phyloP scores from a whole-genome alignment of 768 basidiomycete species.

The Pleurotus platypus region DNA sequence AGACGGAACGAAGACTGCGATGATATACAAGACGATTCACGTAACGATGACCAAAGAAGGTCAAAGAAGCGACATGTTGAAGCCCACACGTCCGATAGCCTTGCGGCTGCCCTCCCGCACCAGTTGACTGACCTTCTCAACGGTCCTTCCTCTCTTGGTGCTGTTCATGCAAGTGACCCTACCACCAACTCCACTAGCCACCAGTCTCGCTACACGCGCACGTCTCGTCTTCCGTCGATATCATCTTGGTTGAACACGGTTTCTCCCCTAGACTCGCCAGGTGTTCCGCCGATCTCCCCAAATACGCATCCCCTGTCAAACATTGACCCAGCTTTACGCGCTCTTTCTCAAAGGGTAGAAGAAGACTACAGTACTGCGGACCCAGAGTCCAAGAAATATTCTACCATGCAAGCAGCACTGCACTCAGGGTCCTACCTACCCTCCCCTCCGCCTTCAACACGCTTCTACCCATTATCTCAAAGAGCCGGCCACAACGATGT shows the following conservation, averaged over 20 bases:
- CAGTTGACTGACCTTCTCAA: background rate
- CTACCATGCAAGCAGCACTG: background rate
- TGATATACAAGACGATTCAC: background rate
- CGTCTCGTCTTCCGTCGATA: constrained; percentile 56
- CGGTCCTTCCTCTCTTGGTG: background rate
- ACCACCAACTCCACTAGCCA: constrained; percentile 7
- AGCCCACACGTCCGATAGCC: background rate
- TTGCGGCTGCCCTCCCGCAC: background rate
- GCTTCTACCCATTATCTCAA: constrained; percentile 34
- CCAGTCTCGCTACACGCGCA: constrained; percentile 10
- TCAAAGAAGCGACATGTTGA: constrained; percentile 6
- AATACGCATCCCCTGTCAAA: constrained; percentile 10
- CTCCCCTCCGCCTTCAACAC: constrained; percentile 56
- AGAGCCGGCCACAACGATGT: constrained; percentile 14
- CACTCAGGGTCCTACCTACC: constrained; percentile 34
- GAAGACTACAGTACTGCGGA: background rate
- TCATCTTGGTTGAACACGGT: constrained; percentile 58
- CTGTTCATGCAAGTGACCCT: constrained; percentile 3
- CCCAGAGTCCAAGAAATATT: background rate
- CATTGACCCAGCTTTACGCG: constrained; percentile 1
- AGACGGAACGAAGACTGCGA: background rate
- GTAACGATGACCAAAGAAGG: background rate
- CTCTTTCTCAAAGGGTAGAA: constrained; percentile 13
- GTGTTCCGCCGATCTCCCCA: constrained; percentile 25
- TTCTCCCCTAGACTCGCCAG: constrained; percentile 28